Conservation (phyloP, 495 filamentous ascomycete species). For the Aspergillus kassunensis region DNA sequence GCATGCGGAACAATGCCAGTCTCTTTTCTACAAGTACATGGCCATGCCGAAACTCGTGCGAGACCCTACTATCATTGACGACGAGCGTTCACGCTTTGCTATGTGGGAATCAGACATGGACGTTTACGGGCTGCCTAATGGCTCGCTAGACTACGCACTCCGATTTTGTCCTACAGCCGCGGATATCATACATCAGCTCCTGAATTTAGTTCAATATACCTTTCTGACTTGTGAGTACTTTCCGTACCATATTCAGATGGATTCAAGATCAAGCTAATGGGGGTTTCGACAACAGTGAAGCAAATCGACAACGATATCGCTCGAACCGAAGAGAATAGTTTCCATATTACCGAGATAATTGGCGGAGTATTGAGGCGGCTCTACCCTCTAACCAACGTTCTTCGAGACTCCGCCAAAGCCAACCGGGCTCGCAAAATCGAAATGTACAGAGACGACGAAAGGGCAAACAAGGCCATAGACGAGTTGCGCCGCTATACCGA, state of each 20-base stretch:
- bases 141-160: constrained; percentile 34
- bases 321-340: constrained; percentile 26
- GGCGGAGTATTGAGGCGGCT: constrained; percentile 30
- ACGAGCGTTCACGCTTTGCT: constrained; percentile 30
- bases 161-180: constrained; percentile 27
- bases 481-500: constrained; percentile 30
- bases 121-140: constrained; percentile 29
- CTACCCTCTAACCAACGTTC: constrained; percentile 29
- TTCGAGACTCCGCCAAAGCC: constrained; percentile 30
- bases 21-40: constrained; percentile 24
- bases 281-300: constrained; percentile 6
- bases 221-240: constrained; percentile 9
- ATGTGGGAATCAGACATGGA: constrained; percentile 35
- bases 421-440: constrained; percentile 24
- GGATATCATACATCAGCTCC: constrained; percentile 31
- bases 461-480: constrained; percentile 28
- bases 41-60: constrained; percentile 24
- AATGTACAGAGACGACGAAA: constrained; percentile 26
- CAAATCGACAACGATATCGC: neutral
- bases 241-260: constrained; percentile 20
- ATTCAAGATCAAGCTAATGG: constrained; percentile 16
- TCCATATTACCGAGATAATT: constrained; percentile 25
- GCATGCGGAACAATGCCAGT: constrained; percentile 24
- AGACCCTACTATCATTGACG: constrained; percentile 30
- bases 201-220: constrained; percentile 24